Conservation (phyloP, 805 yeast genomes). For the Wickerhamiella sorbophila region DNA sequence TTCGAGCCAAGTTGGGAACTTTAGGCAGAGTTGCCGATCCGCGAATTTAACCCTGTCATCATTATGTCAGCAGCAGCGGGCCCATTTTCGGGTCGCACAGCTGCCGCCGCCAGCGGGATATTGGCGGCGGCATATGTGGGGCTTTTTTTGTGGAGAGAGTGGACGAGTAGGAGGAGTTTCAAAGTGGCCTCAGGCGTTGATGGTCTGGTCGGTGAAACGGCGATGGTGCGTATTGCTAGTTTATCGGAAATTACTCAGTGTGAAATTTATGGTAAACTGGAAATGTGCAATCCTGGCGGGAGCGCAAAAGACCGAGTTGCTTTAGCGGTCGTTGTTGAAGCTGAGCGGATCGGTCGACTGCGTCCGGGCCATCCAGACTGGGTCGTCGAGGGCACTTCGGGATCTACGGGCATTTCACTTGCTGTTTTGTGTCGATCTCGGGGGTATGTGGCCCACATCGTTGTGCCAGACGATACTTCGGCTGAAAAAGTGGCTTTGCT, state of each 20-base stretch:
- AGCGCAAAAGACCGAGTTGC: constrained; percentile 95
- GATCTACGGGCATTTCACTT: constrained; percentile 90
- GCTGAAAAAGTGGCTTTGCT: constrained; percentile 64
- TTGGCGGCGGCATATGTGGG: too few species aligned
- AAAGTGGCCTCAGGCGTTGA: constrained; percentile 44
- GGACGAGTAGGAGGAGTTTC: too few species aligned
- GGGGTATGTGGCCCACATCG: constrained; percentile 87
- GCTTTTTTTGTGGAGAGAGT: background rate
- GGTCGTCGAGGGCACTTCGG: constrained; percentile 90
- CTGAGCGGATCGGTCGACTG: constrained; percentile 45
- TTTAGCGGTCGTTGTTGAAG: constrained; percentile 57
- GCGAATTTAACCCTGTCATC: too few species aligned
- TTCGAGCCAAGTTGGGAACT: too few species aligned
- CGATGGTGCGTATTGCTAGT: constrained; percentile 58
- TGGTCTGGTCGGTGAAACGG: constrained; percentile 83
- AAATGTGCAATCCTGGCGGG: constrained; percentile 81
- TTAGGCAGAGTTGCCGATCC: too few species aligned
- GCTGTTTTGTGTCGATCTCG: constrained; percentile 79
- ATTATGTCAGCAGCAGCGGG: too few species aligned
- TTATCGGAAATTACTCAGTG: constrained; percentile 63
- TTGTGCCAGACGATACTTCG: constrained; percentile 87
- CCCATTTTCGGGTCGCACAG: too few species aligned
- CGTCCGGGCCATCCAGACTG: constrained; percentile 50
- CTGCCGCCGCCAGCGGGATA: background rate
- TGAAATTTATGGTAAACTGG: constrained; percentile 75